Evolutionary conservation across 257 asterid genomes (phyloP), one percentile per base, ranked within the genome.

Genomic region (Nicotiana undulata): DNA sequence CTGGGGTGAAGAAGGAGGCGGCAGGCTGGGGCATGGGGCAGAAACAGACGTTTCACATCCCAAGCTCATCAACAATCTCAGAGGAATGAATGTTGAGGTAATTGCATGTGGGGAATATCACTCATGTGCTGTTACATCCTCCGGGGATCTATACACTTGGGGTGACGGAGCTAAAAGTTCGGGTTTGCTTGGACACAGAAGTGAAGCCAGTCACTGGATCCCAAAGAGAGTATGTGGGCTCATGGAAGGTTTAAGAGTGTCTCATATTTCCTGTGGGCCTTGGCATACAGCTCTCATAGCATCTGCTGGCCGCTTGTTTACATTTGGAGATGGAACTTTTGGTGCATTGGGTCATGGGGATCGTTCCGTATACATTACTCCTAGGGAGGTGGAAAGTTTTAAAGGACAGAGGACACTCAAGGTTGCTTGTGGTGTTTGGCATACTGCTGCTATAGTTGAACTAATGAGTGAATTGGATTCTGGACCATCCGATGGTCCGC

Each of bases 341-440:
- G 99, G 99, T 49, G 95, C 96, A 1, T 76, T 95, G 8, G 99
- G 99, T 46, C 98, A 95, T 22, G 99, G 97, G 22, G 87, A 87
- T 81, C 85, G 82, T 10, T 56, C 72, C 49, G 51, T 86, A 22
- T 63, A 72, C 61, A 61, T 51, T 49, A 61, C 84, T 82, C 98
- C 99, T 5, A 85, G 92, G 9, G 94, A 90, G 85, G 99, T 95
- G n/a, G 91, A 91, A 74, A 81, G 86, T 77, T 86, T 95, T 63
- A 85, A 87, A 74, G 97, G 95, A 12, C 63, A 85, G 18, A 83
- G 79, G 75, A 82, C 93, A 0, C 28, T 86, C 67, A 88, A 81
- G 66, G 99, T 91, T 68, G 91, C 97, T 63, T 95, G 99, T 82
- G 99, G 99, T 53, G 90, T 82, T 64, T 95, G 99, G 99, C 99